Conservation (phyloP, 331 rosid genomes). For the Prunus yedoensis region DNA sequence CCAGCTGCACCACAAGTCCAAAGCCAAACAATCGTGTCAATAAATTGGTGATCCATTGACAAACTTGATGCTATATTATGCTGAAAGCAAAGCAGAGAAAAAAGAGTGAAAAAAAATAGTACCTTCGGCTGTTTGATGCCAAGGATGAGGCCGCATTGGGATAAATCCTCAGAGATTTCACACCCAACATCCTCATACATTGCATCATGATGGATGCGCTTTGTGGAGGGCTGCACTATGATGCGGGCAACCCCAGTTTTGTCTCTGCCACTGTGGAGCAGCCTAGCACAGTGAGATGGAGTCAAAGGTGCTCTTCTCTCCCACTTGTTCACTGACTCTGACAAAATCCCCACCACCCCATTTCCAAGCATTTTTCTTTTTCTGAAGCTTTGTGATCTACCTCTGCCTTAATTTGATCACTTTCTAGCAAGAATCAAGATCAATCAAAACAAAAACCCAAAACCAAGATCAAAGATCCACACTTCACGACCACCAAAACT, state of each 20-base stretch:
- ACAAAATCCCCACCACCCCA: slow-evolving; percentile 83
- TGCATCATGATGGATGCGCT: slow-evolving; percentile 75
- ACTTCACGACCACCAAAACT: too few species aligned
- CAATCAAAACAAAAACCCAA: too few species aligned
- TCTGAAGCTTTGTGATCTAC: too few species aligned
- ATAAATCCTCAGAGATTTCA: slow-evolving; percentile 78
- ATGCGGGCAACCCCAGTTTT: slow-evolving; percentile 62
- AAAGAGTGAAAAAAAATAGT: neutral
- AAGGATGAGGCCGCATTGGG: slow-evolving; percentile 78
- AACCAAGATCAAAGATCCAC: too few species aligned
- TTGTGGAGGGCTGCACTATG: slow-evolving; percentile 83
- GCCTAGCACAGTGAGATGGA: slow-evolving; percentile 87
- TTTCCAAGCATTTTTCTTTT: slow-evolving; percentile 67
- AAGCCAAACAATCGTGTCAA: neutral
- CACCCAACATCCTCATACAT: slow-evolving; percentile 89
- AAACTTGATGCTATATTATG: neutral
- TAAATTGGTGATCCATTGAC: neutral
- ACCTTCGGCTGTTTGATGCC: slow-evolving; percentile 95
- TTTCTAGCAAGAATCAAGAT: too few species aligned
- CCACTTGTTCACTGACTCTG: slow-evolving; percentile 85
- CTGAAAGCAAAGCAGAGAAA: neutral
- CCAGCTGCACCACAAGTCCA: slow-evolving; percentile 53
- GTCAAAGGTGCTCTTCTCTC: slow-evolving; percentile 89
- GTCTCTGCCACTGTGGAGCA: slow-evolving; percentile 54
- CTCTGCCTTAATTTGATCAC: too few species aligned